Evolutionary conservation across 2,329 filamentous ascomycete species (phyloP), one percentile per base, ranked within the genome.

Genomic region (Colletotrichum nymphaeae): DNA sequence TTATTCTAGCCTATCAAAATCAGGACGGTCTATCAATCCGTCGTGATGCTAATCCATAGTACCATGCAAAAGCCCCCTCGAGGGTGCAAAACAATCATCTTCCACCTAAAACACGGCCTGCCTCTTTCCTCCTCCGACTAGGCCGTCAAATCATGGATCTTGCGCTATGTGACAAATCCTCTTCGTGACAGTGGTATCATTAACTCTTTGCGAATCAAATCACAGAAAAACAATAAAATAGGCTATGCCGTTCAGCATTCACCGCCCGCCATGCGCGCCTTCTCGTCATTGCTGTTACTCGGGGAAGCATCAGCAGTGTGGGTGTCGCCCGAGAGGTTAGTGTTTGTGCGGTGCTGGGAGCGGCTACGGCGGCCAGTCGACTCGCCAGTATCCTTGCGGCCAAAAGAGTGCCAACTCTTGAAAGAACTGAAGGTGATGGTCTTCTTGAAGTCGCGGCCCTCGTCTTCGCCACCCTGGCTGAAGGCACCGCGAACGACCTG

Each of bases 351-450:
- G n/a, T 63, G 37, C 42, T 73, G 72, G 2, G 72, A 74, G 19
- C 69, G 68, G 57, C 68, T 72, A 52, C 69, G 67, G 24, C 71
- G 71, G 6, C 72, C 72, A 4, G 68, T 72, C 5, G 83, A 83
- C 62, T 84, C 83, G 53, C 79, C 81, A 2, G 84, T 85, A 30
- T 85, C 84, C 72, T 81, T 85, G 68, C 83, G 81, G 5, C 82
- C 82, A 55, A 86, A 81, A 0, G 83, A 84, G 4, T 83, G 83
- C 84, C 84, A 86, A 16, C 83, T 85, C 80, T 84, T 85, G 75
- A 90, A 84, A 76, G 87, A 89, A 49, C 86, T 85, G 76, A 89
- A 84, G 73, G 86, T 88, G 79, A 89, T 82, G 24, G 86, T 86
- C 77, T 83, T 86, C 74, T 82, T 85, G 63, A 83, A 81, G 5